Base-by-base conservation (phyloP, 306 rosid genomes). In the Glycyrrhiza uralensis region DNA sequence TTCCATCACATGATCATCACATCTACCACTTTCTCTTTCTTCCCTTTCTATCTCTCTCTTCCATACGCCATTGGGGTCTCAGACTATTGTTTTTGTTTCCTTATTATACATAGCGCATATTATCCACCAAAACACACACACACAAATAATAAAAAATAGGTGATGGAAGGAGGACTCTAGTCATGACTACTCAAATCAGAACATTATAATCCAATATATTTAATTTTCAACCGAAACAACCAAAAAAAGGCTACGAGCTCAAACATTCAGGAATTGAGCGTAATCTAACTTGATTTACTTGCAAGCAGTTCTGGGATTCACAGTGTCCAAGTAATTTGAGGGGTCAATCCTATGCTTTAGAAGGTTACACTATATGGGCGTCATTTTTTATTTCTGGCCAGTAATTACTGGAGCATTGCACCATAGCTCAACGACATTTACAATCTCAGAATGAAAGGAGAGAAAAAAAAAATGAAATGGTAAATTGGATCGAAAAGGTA, bases 231-330 rank as follows among this genome's bases (percentile, higher is more conserved):
- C 20, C 6, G 8, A 49, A 39, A 15, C 18, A 64, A n/a, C n/a
- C n/a, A 11, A 12, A 32, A 10, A 6, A 17, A 59, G 15, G 51
- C 51, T 4, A 51, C 9, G 20, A 49, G 65, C 52, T 49, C 15
- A 33, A 44, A 28, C 51, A 15, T 28, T 22, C 18, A 17, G 46
- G 30, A 59, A 36, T 29, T 33, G 55, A 73, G 49, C 59, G 63
- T 57, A 71, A 59, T 50, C 76, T 22, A 77, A 66, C 2, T 77
- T 33, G 47, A 45, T n/a, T 44, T 0, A 47, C 28, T 11, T 13
- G 54, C 11, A 38, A 11, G n/a, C 44, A 12, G 12, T 64, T 62
- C 47, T 15, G 36, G n/a, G 38, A 29, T 49, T 46, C 60, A 70
- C 19, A 42, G 9, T 49, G n/a, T 42, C 15, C 47, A 7, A 57